Base-by-base conservation (phyloP, 176 grass and related monocot genomes). In the Saccharum spontaneum region DNA sequence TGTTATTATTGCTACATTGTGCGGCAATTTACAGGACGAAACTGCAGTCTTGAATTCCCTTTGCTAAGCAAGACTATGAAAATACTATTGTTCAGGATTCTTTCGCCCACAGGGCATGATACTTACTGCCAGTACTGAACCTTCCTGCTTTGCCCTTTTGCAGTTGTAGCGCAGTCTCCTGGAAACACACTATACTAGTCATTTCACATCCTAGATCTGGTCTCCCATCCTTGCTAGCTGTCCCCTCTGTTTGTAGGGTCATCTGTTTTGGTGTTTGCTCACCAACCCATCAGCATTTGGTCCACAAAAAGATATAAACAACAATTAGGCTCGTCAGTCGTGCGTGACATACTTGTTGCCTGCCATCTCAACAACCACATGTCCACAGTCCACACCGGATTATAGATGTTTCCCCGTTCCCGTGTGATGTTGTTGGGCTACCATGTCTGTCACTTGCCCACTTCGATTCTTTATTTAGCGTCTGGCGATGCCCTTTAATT, bases 371-470 rank as follows among this genome's bases (percentile, higher is more conserved):
- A 57, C 74, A 44, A 69, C 74, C 2, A 12, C 13, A 79, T 28
- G 24, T 12, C 55, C 22, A 10, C 1, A 28, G 24, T 12, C 55
- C 22, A 10, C 1, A 28, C 52, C 78, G 4, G 6, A 61, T 61
- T 38, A 44, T n/a, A 20, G 3, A 69, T 85, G 46, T 41, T 43
- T 38, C 34, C 34, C 34, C 34, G 34, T 36, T 36, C 6, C 63
- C 13, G 22, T 69, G 65, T 23, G 11, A 81, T 87, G 77, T 40
- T 79, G 69, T 64, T 80, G 43, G 18, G 61, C 78, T 82, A 34
- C 60, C 78, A 44, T 14, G 43, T 76, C 78, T 87, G 71, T 37
- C 69, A 46, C 12, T 48, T 48, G 12, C 45, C 45, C 45, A 48
- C 18, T 81, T 17, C 36, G 12, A 41, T 40, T 68, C 13, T 48